Base-by-base conservation (phyloP, 1,284 basidiomycete species). In the Testicularia cyperi region DNA sequence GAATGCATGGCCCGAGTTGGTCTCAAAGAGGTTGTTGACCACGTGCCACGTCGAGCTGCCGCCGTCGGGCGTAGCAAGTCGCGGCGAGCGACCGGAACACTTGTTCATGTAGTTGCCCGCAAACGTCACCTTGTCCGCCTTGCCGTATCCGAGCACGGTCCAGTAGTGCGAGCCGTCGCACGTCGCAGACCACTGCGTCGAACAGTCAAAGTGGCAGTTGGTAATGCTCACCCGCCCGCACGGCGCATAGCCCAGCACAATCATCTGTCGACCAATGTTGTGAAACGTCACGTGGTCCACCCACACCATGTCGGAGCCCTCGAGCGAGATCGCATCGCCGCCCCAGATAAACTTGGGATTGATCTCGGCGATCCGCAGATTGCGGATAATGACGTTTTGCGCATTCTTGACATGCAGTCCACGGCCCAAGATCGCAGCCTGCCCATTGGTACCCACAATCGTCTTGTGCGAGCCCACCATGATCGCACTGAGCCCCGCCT, bases 361-460 rank as follows among this genome's bases (percentile, higher is more conserved):
- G 42, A 60, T 48, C 12, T 53, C 19, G 15, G 62, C 64, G 24
- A 77, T 74, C 22, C 61, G 43, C 28, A 77, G 62, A 30, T 75
- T 78, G 54, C 78, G 74, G 38, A 78, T 65, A 44, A 78, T 78
- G 29, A 78, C 68, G 41, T 79, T 78, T 25, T 63, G 43, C 9
- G 34, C 13, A 13, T 54, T 36, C 18, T 29, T 27, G 12, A 66
- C 31, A 1, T 30, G 15, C 33, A 66, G 62, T 1, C 70, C 74
- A 7, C 71, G 64, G 2, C 64, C 65, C 3, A 75, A 66, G 22
- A 72, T 65, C 2, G 74, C 54, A 5, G 77, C 78, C 22, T 74
- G 69, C 7, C 72, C 61, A 14, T 53, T 49, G 19, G 61, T 61
- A 13, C 46, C 64, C 10, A 52, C 41, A 9, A 49, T 23, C 7